A percentile compares a stretch with the other conserved stretches of the same genome.
Conservation (phyloP, 306 rosid species). For the Vigna hirtella region DNA sequence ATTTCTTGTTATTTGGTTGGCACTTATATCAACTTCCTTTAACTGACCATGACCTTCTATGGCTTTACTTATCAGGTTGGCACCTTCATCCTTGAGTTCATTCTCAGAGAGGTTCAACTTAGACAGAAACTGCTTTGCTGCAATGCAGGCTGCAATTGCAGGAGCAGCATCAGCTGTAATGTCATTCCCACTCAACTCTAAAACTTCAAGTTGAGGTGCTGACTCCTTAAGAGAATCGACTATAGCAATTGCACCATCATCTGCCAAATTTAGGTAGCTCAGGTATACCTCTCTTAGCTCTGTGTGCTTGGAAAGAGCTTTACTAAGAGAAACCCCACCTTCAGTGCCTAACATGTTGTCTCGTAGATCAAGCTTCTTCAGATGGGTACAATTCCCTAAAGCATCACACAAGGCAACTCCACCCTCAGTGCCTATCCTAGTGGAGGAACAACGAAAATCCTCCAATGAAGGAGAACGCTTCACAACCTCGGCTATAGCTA, state of each 20-base stretch:
- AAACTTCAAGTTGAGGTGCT: conserved; percentile 77
- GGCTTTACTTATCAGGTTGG: conserved; percentile 69
- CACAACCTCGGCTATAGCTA: conserved; percentile 76
- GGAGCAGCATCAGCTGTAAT: conserved; percentile 77
- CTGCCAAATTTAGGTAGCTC: conserved; percentile 89
- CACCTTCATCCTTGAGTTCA: conserved; percentile 90
- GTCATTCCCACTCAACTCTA: conserved; percentile 94
- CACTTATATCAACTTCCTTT: conserved; percentile 82
- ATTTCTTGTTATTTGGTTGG: conserved; percentile 63
- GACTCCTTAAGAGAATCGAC: conserved; percentile 72
- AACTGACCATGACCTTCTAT: conserved; percentile 64
- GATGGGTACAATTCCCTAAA: conserved; percentile 58
- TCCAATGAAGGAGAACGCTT: conserved; percentile 72
- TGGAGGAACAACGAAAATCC: conserved; percentile 88
- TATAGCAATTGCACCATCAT: conserved; percentile 76
- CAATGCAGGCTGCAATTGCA: conserved; percentile 67
- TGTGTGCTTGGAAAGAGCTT: conserved; percentile 69
- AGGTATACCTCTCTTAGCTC: conserved; percentile 76
- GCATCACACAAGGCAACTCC: conserved; percentile 84
- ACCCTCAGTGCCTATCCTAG: conserved; percentile 77
- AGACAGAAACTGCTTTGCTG: conserved; percentile 59
- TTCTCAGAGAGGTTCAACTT: conserved; percentile 86
- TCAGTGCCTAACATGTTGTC: conserved; percentile 96
- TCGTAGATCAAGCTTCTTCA: conserved; percentile 84
- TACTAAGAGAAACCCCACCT: conserved; percentile 79